Evolutionary conservation across 345 rosid species (phyloP), one percentile per base, ranked within the genome.

Genomic region (Aquilaria yunnanensis): DNA sequence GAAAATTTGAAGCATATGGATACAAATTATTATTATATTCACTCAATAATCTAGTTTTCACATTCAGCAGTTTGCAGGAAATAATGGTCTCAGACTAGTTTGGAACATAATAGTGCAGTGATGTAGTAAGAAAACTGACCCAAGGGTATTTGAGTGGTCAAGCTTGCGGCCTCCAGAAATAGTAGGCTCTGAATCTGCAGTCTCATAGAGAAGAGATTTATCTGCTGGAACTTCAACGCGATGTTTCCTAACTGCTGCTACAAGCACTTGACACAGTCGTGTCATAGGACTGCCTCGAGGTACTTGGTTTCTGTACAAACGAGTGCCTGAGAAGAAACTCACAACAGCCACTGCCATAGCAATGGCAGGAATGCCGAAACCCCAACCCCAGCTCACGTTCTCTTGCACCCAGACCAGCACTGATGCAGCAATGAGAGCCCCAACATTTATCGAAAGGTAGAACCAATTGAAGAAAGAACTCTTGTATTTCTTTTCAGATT

Each of bases 221-320:
- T 71, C 66, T 1, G 56, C 51, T 7, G 75, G 75, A 2, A 55
- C 59, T 41, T 16, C 29, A 32, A 71, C 61, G 5, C 23, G 11
- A 43, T 1, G 10, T 54, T 71, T 71, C 53, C 70, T 65, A 32
- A 66, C 3, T 14, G 75, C 55, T 45, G 70, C 75, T 43, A 55
- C 66, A 32, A 71, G 6, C n/a, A 71, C 75, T 34, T 71, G 75
- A 23, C 32, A 50, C 9, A 71, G 48, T n/a, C 70, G 63, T 10
- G 70, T 71, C 3, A 71, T 6, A 31, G 69, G 70, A 57, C 75
- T 71, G 7, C 75, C 75, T 47, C 61, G 62, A n/a, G 75, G 67
- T 37, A 47, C 51, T 12, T 71, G 65, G 30, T 49, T 56, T 3
- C 70, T 48, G 29, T 65, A 70, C 59, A 71, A 48, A 14, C 46